Evolutionary conservation across 768 basidiomycete species (phyloP).

Genomic region (Pulveroboletus sp.): DNA sequence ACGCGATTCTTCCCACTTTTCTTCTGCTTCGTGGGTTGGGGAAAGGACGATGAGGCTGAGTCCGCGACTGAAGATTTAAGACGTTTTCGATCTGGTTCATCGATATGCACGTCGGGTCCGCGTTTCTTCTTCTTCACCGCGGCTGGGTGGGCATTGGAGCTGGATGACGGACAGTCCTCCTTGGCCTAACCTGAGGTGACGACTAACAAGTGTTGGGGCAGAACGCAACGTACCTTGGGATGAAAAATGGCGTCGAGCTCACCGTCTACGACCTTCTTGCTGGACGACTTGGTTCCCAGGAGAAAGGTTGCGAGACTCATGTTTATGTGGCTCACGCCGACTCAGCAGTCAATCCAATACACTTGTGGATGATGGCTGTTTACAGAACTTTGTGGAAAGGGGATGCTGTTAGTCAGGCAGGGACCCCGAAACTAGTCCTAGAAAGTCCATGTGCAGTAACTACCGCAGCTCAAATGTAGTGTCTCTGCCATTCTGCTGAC

Average conservation of each 20-base stretch:
- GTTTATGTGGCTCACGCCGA: background rate
- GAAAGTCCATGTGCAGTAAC: too few species aligned
- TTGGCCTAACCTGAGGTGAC: constrained; percentile 8
- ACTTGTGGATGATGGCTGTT: too few species aligned
- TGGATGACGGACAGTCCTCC: constrained; percentile 1
- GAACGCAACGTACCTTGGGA: constrained; percentile 39
- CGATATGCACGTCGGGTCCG: constrained; percentile 10
- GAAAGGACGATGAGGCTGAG: constrained; percentile 20
- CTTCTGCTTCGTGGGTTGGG: constrained; percentile 9
- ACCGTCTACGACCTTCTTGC: constrained; percentile 43
- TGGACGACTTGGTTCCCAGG: constrained; percentile 31
- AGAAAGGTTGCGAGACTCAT: constrained; percentile 60
- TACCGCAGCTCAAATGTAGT: too few species aligned
- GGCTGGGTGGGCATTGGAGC: background rate
- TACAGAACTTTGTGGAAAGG: too few species aligned
- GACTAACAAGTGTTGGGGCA: constrained; percentile 11
- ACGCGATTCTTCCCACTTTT: constrained; percentile 12
- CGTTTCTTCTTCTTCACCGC: constrained; percentile 12
- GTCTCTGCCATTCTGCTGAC: too few species aligned
- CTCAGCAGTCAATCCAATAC: background rate
- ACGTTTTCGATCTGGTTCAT: constrained; percentile 16
- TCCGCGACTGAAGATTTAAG: constrained; percentile 5
- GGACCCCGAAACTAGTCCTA: too few species aligned
- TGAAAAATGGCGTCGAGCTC: constrained; percentile 65
- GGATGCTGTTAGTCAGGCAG: too few species aligned